Conservation (phyloP, 306 rosid genomes). For the Hippophae gyantsensis region DNA sequence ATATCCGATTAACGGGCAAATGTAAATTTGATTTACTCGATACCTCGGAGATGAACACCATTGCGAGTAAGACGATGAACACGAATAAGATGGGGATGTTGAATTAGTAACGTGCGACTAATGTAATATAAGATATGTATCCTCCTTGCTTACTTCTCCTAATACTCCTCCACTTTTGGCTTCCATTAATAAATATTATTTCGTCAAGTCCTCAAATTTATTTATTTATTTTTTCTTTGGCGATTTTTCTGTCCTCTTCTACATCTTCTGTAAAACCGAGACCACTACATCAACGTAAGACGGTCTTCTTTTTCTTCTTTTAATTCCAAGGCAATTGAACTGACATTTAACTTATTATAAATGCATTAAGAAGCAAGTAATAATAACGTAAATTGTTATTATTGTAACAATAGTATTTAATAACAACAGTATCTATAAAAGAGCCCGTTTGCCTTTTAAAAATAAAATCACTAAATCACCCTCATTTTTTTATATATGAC, state of each 20-base stretch:
- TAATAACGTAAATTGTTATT: no score
- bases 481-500: no score
- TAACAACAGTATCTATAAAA: no score
- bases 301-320: no score
- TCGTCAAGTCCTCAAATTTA: neutral
- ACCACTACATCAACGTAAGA: no score
- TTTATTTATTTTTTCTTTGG: slow-evolving; percentile 14
- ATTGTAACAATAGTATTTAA: no score
- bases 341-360: no score
- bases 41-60: slow-evolving; percentile 50
- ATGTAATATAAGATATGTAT: slow-evolving; percentile 69
- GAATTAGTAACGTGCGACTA: slow-evolving; percentile 41
- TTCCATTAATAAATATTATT: slow-evolving; percentile 32
- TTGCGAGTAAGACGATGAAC: slow-evolving; percentile 52
- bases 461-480: no score
- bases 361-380: no score
- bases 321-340: no score
- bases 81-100: slow-evolving; percentile 77
- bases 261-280: slow-evolving; percentile 1
- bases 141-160: slow-evolving; percentile 39
- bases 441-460: no score
- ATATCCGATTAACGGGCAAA: neutral
- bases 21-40: neutral
- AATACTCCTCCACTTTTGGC: slow-evolving; percentile 27
- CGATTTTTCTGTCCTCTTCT: neutral